Percentiles rank a stretch among this genome's conserved stretches.
Conservation (phyloP, 2,329 filamentous ascomycete species). For the Paecilomyces formosus region DNA sequence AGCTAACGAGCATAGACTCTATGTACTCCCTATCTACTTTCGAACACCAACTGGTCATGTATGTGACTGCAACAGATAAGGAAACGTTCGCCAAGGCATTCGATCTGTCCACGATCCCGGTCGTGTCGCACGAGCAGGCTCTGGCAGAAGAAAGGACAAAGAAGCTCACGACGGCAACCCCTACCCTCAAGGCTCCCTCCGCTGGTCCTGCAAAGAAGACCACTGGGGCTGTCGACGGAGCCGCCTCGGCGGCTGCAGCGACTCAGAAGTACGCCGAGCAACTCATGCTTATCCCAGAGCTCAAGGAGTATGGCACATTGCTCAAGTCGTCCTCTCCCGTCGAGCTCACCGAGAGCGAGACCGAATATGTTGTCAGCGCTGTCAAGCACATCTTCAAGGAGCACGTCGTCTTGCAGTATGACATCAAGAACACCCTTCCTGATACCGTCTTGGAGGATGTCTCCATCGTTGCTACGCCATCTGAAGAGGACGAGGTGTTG, state of each 20-base stretch:
- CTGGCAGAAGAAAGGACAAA: conserved; percentile 93
- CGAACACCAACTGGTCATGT: conserved; percentile 95
- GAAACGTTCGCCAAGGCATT: conserved; percentile 78
- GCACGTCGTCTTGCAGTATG: conserved; percentile 90
- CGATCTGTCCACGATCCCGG: conserved; percentile 81
- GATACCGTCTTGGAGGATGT: conserved; percentile 88
- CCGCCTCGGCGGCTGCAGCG: conserved; percentile 67
- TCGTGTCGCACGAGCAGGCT: conserved; percentile 92
- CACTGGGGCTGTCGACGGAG: conserved; percentile 63
- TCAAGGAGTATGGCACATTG: conserved; percentile 79
- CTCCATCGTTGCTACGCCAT: conserved; percentile 69
- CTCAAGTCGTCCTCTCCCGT: conserved; percentile 84
- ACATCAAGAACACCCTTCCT: conserved; percentile 93
- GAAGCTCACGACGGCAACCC: conserved; percentile 89
- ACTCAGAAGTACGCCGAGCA: conserved; percentile 87
- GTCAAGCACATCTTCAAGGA: conserved; percentile 98
- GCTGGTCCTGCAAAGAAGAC: conserved; percentile 66
- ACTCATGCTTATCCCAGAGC: conserved; percentile 79
- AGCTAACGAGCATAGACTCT: conserved; percentile 54
- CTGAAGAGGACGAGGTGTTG: conserved; percentile 68
- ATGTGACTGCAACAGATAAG: conserved; percentile 88
- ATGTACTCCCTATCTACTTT: conserved; percentile 94
- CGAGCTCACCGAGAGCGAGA: conserved; percentile 93
- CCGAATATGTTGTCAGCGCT: conserved; percentile 88
- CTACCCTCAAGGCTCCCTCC: conserved; percentile 88